These are phyloP conservation scores for Anthoceros angustus DNA, from an alignment of 225 moss, liverwort and hornwort species.

Conservation along the genomic window DNA sequence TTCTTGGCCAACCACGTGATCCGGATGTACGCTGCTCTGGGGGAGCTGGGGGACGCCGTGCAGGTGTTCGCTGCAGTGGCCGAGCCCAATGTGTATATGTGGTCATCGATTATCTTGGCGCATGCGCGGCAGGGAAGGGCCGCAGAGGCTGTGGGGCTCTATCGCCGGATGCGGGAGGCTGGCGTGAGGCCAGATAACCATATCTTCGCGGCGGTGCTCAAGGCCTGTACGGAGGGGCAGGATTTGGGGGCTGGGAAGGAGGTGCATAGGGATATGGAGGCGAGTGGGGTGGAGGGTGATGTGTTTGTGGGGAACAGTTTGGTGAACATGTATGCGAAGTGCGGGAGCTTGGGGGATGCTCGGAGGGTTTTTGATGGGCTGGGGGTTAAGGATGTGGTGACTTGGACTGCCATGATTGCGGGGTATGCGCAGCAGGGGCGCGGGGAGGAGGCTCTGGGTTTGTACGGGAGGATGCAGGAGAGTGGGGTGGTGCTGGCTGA, in stretches of 20 bases:
- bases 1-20: neutral
- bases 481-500: neutral
- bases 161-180: neutral
- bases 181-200: neutral
- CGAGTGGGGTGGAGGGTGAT: neutral
- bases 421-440: neutral
- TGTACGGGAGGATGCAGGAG: neutral
- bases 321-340: neutral
- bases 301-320: neutral
- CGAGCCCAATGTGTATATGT: neutral
- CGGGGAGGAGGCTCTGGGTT: neutral
- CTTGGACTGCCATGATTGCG: neutral
- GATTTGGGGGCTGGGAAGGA: neutral
- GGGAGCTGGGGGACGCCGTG: neutral
- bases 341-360: slow-evolving; percentile 2
- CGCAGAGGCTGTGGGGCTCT: neutral
- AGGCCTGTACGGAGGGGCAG: neutral
- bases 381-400: neutral
- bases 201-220: neutral
- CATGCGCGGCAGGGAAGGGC: neutral
- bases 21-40: neutral
- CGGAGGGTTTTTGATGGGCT: neutral
- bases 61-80: neutral
- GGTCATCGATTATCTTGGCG: neutral
- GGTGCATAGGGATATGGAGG: neutral